Evolutionary conservation across 768 basidiomycete genomes (phyloP).

Genomic region (Gymnopilus dilepis): DNA sequence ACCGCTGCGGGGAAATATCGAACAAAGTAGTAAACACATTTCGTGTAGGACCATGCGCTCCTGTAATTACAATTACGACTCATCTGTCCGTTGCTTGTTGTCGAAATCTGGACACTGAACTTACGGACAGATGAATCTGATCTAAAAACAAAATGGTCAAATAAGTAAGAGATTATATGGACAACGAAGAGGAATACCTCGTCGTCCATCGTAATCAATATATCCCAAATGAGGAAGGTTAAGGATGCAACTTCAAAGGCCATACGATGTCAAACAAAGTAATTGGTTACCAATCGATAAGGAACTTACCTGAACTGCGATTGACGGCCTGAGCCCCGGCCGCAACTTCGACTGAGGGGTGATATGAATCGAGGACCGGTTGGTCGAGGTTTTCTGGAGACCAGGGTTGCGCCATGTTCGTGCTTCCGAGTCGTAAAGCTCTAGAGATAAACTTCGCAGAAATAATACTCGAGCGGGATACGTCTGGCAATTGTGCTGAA

Average conservation of each 20-base stretch:
- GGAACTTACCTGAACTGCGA: not conserved
- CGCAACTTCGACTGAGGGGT: no score
- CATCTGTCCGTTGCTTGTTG: no score
- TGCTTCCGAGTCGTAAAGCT: no score
- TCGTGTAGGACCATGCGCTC: slow-evolving; percentile 37
- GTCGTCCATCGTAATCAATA: slow-evolving; percentile 42
- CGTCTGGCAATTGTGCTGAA: no score
- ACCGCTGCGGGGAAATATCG: slow-evolving; percentile 44
- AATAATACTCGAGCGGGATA: no score
- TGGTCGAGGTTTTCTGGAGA: no score
- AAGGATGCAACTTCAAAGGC: slow-evolving; percentile 36
- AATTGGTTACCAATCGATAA: not conserved
- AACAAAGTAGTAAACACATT: slow-evolving; percentile 40
- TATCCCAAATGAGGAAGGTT: slow-evolving; percentile 46
- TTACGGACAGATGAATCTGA: slow-evolving; percentile 46
- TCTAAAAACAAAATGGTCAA: slow-evolving; percentile 26
- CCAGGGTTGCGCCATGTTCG: no score
- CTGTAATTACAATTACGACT: not conserved
- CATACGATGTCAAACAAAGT: not conserved
- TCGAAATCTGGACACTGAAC: slow-evolving; percentile 20
- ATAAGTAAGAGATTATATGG: not conserved
- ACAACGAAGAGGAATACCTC: slow-evolving; percentile 32
- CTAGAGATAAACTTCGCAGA: no score
- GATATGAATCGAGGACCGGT: no score
- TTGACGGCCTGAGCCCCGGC: not conserved